Evolutionary conservation across 2,329 filamentous ascomycete genomes (phyloP).

Genomic region (Apiospora koreana): DNA sequence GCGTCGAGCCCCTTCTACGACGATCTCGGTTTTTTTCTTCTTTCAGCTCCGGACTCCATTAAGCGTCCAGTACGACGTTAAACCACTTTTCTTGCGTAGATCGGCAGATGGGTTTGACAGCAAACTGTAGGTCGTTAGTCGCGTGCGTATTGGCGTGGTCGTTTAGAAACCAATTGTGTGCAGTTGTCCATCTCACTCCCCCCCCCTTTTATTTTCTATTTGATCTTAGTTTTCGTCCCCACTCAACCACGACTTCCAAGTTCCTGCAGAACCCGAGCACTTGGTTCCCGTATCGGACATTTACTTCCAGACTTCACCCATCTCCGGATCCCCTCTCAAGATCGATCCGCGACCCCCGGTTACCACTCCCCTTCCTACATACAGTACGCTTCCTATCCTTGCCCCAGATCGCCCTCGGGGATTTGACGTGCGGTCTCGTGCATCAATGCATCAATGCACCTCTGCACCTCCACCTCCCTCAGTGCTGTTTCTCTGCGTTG

Average conservation of each 20-base stretch:
- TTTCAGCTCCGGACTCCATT: neutral
- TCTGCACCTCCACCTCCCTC: neutral
- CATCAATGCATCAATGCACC: no score
- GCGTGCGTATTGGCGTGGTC: no score
- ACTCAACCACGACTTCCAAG: neutral
- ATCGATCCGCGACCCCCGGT: neutral
- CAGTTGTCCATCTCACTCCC: neutral
- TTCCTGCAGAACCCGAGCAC: neutral
- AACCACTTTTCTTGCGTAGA: neutral
- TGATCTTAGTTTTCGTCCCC: neutral
- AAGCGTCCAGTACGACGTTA: neutral
- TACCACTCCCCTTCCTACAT: neutral
- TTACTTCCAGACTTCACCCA: neutral
- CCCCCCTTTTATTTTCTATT: neutral
- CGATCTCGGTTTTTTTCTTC: neutral
- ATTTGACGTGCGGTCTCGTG: neutral
- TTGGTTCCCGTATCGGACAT: neutral
- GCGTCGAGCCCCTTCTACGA: neutral
- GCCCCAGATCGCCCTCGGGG: neutral
- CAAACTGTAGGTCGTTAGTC: neutral
- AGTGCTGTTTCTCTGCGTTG: no score
- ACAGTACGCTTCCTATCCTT: neutral
- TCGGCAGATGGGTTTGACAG: conserved; percentile 1
- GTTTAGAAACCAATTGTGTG: neutral
- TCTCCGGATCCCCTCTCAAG: neutral